Conservation (phyloP, 2,329 filamentous ascomycete species). For the Sarocladium oryzae region DNA sequence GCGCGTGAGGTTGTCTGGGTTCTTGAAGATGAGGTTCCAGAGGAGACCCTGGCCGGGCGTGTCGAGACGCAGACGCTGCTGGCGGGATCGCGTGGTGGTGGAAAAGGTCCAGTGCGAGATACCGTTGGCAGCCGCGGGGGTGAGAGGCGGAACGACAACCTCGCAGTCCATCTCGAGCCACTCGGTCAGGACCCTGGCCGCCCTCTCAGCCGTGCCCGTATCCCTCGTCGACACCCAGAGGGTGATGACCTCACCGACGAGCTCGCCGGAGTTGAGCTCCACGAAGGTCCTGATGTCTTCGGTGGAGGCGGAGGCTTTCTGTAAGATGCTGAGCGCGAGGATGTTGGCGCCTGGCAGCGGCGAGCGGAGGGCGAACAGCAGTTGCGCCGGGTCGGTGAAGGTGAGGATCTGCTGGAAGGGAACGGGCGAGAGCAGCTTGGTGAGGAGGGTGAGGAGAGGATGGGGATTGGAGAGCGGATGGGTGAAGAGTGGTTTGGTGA, state of each 20-base stretch:
- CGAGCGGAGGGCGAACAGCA: conserved; percentile 47
- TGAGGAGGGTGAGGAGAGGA: conserved; percentile 44
- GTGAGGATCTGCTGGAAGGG: conserved; percentile 44
- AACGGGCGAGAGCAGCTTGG: conserved; percentile 49
- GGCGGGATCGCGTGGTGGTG: not conserved
- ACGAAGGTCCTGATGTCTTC: conserved; percentile 44
- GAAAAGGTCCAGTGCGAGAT: not conserved
- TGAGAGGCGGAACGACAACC: conserved; percentile 13
- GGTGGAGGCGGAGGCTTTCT: conserved; percentile 45
- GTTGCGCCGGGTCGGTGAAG: conserved; percentile 42
- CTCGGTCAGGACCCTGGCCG: conserved; percentile 42
- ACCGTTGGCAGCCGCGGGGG: conserved; percentile 7
- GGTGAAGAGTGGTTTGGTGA: conserved; percentile 45
- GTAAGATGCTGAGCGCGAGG: conserved; percentile 49
- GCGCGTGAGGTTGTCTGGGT: conserved; percentile 36
- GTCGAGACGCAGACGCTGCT: not conserved
- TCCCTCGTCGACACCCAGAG: conserved; percentile 48
- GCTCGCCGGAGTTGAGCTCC: conserved; percentile 13
- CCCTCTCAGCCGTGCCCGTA: conserved; percentile 50
- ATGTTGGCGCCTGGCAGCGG: conserved; percentile 50
- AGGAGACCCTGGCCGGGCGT: conserved; percentile 44
- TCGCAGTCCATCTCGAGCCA: conserved; percentile 51
- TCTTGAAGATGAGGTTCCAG: conserved; percentile 47
- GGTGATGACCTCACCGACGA: conserved; percentile 42
- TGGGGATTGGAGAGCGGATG: conserved; percentile 42